Evolutionary conservation across 768 basidiomycete species (phyloP).

Genomic region (Paxillus ammoniavirescens): DNA sequence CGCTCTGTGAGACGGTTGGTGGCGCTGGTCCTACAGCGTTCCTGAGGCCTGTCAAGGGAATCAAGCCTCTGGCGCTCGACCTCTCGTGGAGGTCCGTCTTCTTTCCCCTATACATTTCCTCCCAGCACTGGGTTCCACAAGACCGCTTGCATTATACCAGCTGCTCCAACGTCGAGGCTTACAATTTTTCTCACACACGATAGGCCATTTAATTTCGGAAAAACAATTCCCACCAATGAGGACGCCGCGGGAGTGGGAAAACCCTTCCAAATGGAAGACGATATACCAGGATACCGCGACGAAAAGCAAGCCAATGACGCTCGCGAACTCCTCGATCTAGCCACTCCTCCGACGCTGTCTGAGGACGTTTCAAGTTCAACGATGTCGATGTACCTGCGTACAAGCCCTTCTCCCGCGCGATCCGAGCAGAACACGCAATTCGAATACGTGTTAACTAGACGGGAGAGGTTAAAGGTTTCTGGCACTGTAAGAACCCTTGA

Average conservation of each 20-base stretch:
- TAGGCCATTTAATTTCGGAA: constrained; percentile 50
- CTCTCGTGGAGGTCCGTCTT: constrained; percentile 65
- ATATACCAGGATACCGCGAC: constrained; percentile 14
- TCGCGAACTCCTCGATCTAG: constrained; percentile 13
- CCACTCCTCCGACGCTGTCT: constrained; percentile 5
- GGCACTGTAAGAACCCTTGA: neutral
- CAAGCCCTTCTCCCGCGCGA: constrained; percentile 22
- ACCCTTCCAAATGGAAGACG: constrained; percentile 12
- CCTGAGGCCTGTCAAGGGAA: constrained; percentile 56
- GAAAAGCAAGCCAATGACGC: constrained; percentile 6
- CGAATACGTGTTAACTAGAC: constrained; percentile 25
- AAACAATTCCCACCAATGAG: constrained; percentile 30
- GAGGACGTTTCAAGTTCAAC: constrained; percentile 4
- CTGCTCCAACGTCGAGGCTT: constrained; percentile 1
- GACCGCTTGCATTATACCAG: neutral
- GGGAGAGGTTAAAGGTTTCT: constrained; percentile 20
- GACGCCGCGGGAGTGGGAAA: constrained; percentile 23
- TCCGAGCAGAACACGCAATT: constrained; percentile 7
- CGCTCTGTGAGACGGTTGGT: neutral
- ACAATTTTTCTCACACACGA: neutral
- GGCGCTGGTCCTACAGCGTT: constrained; percentile 13
- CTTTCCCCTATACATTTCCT: neutral
- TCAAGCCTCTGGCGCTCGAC: constrained; percentile 55
- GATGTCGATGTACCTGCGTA: constrained; percentile 14
- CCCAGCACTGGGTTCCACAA: neutral